Evolutionary conservation across 225 moss, liverwort and hornwort genomes (phyloP).

Genomic region (Pseudoscleropodium purum): DNA sequence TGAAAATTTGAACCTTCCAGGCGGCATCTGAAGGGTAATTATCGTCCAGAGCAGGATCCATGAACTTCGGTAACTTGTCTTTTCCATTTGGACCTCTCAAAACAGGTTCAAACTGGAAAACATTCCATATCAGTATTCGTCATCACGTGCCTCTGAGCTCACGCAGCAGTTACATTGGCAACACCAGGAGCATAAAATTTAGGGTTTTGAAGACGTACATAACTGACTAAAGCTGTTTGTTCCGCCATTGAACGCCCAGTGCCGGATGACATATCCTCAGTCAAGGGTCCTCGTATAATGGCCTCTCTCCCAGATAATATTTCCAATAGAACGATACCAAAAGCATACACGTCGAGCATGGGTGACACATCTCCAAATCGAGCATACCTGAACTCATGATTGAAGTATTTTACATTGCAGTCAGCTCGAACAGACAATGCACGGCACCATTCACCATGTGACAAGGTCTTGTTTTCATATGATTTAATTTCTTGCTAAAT

Average conservation of each 20-base stretch:
- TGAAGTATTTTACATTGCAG: background rate
- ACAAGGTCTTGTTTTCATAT: background rate
- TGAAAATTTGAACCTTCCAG: slow-evolving; percentile 49
- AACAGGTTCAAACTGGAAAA: slow-evolving; percentile 53
- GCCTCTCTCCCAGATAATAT: slow-evolving; percentile 68
- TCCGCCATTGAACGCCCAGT: slow-evolving; percentile 26
- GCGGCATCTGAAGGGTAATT: slow-evolving; percentile 55
- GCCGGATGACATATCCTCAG: background rate
- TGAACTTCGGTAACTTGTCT: slow-evolving; percentile 35
- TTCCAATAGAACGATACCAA: slow-evolving; percentile 74
- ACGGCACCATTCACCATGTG: background rate
- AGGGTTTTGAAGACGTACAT: slow-evolving; percentile 14
- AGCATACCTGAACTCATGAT: slow-evolving; percentile 51
- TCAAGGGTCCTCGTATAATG: slow-evolving; percentile 39
- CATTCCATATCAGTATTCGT: background rate
- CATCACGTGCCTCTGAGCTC: background rate
- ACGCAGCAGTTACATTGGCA: background rate
- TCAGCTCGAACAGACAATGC: background rate
- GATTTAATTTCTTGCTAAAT: background rate
- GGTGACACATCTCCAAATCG: slow-evolving; percentile 82
- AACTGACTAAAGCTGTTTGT: slow-evolving; percentile 57
- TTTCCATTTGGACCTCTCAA: slow-evolving; percentile 38
- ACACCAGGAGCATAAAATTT: background rate
- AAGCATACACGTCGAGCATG: slow-evolving; percentile 75
- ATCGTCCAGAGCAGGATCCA: slow-evolving; percentile 52